Base-by-base conservation (phyloP, 2,329 filamentous ascomycete genomes). In the Alternaria postmessia region DNA sequence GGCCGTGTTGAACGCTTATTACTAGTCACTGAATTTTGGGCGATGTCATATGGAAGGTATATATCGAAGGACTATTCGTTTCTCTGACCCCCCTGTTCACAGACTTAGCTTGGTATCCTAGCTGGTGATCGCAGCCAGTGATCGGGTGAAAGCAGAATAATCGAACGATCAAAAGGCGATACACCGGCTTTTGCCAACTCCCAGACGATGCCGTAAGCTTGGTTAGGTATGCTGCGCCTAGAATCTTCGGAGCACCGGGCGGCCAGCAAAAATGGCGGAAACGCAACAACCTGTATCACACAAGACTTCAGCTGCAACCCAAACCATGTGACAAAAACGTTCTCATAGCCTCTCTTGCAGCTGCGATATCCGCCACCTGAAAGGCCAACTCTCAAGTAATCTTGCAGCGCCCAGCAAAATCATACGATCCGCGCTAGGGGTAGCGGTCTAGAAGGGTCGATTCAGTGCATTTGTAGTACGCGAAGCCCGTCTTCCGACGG, bases 181-280 rank as follows among this genome's bases (percentile, higher is more conserved):
- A 56, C 52, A 56, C 57, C 57, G 57, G 57, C 52, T 39, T 51
- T 59, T 55, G 43, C 39, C 52, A 51, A 24, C 14, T 26, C 24
- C 28, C 11, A 26, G 18, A 59, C 39, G 39, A 24, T 54, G 57
- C 48, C 44, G 52, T 56, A 55, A 57, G 57, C 57, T 51, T 47
- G 39, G 47, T 54, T 47, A 34, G 47, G 48, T 36, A 28, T 51
- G 7, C 20, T 30, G 46, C 34, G 53, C 49, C 53, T 57, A 51
- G 53, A 57, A 57, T 34, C 32, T 51, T 57, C 57, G 22, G 53
- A 56, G 36, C 32, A 18, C 36, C 22, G 43, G 32, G 51, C 51
- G 43, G 49, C 18, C 28, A 43, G 34, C 38, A 34, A 41, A 32
- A 28, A 24, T 20, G 39, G 46, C 16, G 22, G 42, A 47, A 20